These are phyloP conservation scores for Chaetomiaceae sp. DNA, from an alignment of 2,329 filamentous ascomycete species.

Conservation along the genomic window DNA sequence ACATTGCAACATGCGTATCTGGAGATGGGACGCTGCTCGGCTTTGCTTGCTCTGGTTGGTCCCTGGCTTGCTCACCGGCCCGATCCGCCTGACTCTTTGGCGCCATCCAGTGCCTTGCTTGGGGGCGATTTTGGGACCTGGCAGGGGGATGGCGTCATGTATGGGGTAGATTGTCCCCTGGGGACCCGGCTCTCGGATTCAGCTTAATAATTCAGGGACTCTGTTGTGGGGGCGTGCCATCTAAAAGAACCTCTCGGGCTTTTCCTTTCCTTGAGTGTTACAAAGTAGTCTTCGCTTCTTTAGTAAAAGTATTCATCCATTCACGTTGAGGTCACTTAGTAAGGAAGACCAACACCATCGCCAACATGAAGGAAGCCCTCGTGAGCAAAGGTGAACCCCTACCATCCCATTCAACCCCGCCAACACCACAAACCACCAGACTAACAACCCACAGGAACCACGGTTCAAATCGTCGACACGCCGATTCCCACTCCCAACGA, in stretches of 20 bases:
- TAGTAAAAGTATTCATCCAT: no score
- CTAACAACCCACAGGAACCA: constrained; percentile 24
- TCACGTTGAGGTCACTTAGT: no score
- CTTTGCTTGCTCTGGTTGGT: background rate
- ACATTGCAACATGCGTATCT: background rate
- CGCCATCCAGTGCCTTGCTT: no score
- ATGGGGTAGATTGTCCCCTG: background rate
- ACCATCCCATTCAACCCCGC: no score
- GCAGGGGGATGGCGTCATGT: constrained; percentile 4
- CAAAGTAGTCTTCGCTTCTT: no score
- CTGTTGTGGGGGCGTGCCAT: no score
- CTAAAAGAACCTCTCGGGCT: no score
- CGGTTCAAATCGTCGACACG: constrained; percentile 37
- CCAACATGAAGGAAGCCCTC: constrained; percentile 31
- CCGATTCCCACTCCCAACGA: constrained; percentile 36
- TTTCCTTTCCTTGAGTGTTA: no score
- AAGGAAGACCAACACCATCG: background rate
- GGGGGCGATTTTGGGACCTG: background rate
- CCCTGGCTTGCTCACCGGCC: background rate
- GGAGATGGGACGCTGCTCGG: background rate
- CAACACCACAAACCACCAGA: background rate
- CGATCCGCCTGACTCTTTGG: no score
- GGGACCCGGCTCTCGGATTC: background rate
- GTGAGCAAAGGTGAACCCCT: constrained; percentile 24
- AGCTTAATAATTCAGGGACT: background rate